Evolutionary conservation across 208 protist species (phyloP), one percentile per base, ranked within the genome.

Genomic region (Leishmania turanica): DNA sequence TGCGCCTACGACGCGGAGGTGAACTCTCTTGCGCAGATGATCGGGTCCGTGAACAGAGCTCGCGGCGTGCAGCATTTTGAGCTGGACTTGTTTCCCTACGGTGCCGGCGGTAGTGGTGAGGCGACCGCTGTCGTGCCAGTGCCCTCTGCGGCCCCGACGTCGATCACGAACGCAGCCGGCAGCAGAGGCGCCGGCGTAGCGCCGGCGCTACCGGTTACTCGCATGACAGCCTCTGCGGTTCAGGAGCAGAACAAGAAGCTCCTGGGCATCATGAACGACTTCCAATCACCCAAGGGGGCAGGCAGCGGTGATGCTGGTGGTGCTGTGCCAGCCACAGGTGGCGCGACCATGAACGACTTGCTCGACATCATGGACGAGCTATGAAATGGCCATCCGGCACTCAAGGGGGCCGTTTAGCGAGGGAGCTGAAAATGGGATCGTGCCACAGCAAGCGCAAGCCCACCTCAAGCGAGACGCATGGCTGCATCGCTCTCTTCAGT

Each of bases 341-440:
- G 19, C n/a, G 78, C 62, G 4, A 79, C 42, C 51, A 84, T 56
- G 8, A 73, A 69, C 71, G 83, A 94, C 70, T 75, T 97, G 75
- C 84, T 97, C 13, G 92, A 97, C 75, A 87, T 97, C 56, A 95
- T 97, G 94, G 94, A 97, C 72, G 87, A 97, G n/a, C 85, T 91
- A 27, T 97, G 68, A 87, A 87, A 21, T 15, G 13, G 15, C 1
- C 31, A 8, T 21, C 51, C 7, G n/a, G 6, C 40, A 72, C n/a
- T 3, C 66, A 60, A 3, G 42, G 37, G 70, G 70, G 70, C 2
- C 37, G 66, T 47, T 66, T 9, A 66, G 24, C 40, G 31, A 37
- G 3, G 11, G 60, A 7, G 27, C 1, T 19, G 24, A 19, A 37
- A 13, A 0, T n/a, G 9, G 31, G n/a, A 37, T 7, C 13, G 13